Percentiles rank a stretch among this genome's conserved stretches.
Evolutionary conservation across 2,329 filamentous ascomycete genomes (phyloP).

Genomic region (Periconia digitata): DNA sequence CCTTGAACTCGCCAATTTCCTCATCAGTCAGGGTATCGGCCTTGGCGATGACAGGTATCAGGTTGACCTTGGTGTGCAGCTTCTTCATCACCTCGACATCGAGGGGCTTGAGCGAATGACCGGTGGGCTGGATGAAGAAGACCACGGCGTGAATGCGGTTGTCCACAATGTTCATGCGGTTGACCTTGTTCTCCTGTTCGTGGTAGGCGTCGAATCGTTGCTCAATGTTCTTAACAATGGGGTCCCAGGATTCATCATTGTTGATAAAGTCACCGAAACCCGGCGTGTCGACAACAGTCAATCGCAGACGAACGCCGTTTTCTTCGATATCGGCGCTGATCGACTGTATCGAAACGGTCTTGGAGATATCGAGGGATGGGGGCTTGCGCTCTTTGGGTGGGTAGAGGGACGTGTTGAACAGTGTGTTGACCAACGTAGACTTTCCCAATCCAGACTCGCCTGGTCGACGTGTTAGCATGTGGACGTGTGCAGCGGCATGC

Average conservation of each 20-base stretch:
- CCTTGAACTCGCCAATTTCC: slow-evolving; percentile 92
- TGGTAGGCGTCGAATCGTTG: slow-evolving; percentile 98
- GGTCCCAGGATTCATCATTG: slow-evolving; percentile 99
- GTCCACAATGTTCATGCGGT: slow-evolving; percentile 99
- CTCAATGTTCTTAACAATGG: slow-evolving; percentile 99
- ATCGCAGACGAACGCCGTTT: slow-evolving; percentile 90
- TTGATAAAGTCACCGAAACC: slow-evolving; percentile 99
- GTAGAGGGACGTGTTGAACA: slow-evolving; percentile 99
- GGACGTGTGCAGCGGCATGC: neutral
- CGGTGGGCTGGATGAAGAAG: slow-evolving; percentile 99
- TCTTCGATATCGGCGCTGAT: slow-evolving; percentile 78
- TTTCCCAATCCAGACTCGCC: slow-evolving; percentile 99
- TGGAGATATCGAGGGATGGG: slow-evolving; percentile 95
- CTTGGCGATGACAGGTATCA: slow-evolving; percentile 99
- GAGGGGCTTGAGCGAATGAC: slow-evolving; percentile 95
- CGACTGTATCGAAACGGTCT: slow-evolving; percentile 62
- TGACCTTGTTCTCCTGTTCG: slow-evolving; percentile 99
- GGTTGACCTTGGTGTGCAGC: slow-evolving; percentile 99
- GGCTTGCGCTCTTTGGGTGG: slow-evolving; percentile 98
- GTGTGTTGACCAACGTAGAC: slow-evolving; percentile 97
- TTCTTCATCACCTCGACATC: slow-evolving; percentile 99
- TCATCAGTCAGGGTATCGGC: slow-evolving; percentile 97
- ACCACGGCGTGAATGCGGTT: slow-evolving; percentile 99
- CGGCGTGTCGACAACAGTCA: slow-evolving; percentile 97
- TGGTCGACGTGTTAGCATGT: slow-evolving; percentile 44